Base-by-base conservation (phyloP, 139 green algal species). In the Eudorina sp. region DNA sequence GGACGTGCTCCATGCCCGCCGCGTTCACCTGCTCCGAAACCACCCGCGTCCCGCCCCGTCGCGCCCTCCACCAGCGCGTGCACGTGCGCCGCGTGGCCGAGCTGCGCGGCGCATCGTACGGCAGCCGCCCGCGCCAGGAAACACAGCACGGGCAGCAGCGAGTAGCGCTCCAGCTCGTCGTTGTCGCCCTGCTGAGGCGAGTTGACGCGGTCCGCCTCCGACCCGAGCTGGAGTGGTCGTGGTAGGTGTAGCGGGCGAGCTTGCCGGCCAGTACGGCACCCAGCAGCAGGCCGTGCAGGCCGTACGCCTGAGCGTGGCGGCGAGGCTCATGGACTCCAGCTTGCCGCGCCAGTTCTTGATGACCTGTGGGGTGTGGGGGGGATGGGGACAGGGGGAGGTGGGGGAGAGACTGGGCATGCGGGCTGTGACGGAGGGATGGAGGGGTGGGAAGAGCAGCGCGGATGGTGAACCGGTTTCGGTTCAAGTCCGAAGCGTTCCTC, bases 211-310 rank as follows among this genome's bases (percentile, higher is more conserved):
- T 89, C 90, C 38, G 90, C 85, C 27, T 83, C 23, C 2, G 34
- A 38, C 8, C 85, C 85, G 38, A 82, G 58, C 9, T 48, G 51
- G n/a, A 90, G 34, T 94, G n/a, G 43, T 85, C 86, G 40, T 91
- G 76, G 53, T 88, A 78, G 0, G 38, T 68, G 91, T 92, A 94
- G 75, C 94, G 90, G 13, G 89, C 85, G 21, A 96, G 91, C 89
- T 96, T 96, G 53, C 94, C 94, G 16, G 92, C 68, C 79, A 96
- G 81, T 3, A 91, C 76, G 48, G 75, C 86, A 6, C 91, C 91
- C 80, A 96, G 66, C 83, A 96, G 89, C 58, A 95, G 79, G 31
- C 92, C 91, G 70, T 94, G 92, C 78, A 93, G 68, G 5, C 93
- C 92, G 46, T 94, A 95, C 7, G 21, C 31, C 74, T 88, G 64